phyloP scores from a whole-genome alignment of 1,139 yeast species.

The Zygoascus meyerae region DNA sequence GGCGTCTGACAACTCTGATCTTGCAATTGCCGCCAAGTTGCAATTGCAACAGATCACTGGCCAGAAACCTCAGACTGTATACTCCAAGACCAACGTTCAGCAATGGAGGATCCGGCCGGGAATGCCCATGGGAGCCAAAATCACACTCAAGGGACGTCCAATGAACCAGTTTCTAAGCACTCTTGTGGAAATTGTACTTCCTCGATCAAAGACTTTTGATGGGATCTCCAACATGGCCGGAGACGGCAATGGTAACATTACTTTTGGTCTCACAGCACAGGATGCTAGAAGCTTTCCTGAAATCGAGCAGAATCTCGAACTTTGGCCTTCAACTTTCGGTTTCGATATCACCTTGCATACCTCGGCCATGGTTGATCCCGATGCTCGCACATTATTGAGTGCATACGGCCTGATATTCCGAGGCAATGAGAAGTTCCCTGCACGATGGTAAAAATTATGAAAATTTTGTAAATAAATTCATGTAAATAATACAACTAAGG shows the following conservation, averaged over 20 bases:
- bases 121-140: slow-evolving; percentile 88
- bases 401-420: slow-evolving; percentile 78
- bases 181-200: slow-evolving; percentile 84
- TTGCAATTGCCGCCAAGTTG: slow-evolving; percentile 70
- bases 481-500: too few species aligned
- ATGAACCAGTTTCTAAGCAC: slow-evolving; percentile 85
- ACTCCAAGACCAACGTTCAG: slow-evolving; percentile 73
- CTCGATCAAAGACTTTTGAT: slow-evolving; percentile 81
- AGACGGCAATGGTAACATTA: slow-evolving; percentile 76
- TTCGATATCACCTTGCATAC: slow-evolving; percentile 83
- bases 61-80: slow-evolving; percentile 67
- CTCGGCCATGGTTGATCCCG: slow-evolving; percentile 82
- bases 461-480: not conserved
- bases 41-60: slow-evolving; percentile 94
- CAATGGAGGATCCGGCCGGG: slow-evolving; percentile 87
- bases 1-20: slow-evolving; percentile 67
- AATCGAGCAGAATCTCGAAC: slow-evolving; percentile 82
- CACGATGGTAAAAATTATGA: slow-evolving; percentile 24
- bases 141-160: slow-evolving; percentile 68
- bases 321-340: slow-evolving; percentile 85
- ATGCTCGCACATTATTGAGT: slow-evolving; percentile 82
- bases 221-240: slow-evolving; percentile 78
- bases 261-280: slow-evolving; percentile 76
- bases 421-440: slow-evolving; percentile 43
- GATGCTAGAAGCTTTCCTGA: slow-evolving; percentile 87